Conservation (phyloP, 2,329 filamentous ascomycete species). For the Colletotrichum sp. region DNA sequence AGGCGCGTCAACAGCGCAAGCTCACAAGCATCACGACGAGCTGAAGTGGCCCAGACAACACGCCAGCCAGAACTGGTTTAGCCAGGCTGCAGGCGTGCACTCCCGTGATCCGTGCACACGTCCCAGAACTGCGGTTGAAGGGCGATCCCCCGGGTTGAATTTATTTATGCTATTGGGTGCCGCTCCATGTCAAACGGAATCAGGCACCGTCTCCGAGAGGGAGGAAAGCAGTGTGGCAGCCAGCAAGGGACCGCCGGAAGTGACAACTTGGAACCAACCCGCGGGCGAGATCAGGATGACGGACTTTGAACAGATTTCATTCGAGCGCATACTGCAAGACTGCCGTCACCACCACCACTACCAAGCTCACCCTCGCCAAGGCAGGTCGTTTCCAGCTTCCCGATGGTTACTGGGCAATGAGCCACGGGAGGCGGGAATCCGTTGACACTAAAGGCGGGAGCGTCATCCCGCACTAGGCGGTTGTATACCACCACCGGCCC, state of each 20-base stretch:
- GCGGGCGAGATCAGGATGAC: background rate
- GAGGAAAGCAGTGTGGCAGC: background rate
- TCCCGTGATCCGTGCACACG: constrained; percentile 9
- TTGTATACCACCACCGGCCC: background rate
- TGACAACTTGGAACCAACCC: background rate
- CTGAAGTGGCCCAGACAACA: constrained; percentile 5
- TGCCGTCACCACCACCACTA: background rate
- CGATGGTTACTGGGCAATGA: background rate
- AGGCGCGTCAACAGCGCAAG: background rate
- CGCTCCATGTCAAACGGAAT: background rate
- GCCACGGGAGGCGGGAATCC: background rate
- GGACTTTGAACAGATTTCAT: background rate
- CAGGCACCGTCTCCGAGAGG: background rate
- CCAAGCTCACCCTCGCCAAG: background rate
- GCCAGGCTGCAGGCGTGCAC: constrained; percentile 2
- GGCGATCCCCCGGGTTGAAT: constrained; percentile 19
- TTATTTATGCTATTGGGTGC: background rate
- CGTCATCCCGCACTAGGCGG: background rate
- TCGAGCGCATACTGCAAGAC: background rate
- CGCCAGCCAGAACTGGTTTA: constrained; percentile 12
- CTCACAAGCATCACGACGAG: background rate
- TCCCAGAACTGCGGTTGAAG: constrained; percentile 21
- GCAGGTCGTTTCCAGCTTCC: background rate
- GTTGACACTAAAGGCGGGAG: background rate
- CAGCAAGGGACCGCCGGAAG: background rate